Conservation (phyloP, 2,329 filamentous ascomycete species). For the Talaromyces rugulosus region DNA sequence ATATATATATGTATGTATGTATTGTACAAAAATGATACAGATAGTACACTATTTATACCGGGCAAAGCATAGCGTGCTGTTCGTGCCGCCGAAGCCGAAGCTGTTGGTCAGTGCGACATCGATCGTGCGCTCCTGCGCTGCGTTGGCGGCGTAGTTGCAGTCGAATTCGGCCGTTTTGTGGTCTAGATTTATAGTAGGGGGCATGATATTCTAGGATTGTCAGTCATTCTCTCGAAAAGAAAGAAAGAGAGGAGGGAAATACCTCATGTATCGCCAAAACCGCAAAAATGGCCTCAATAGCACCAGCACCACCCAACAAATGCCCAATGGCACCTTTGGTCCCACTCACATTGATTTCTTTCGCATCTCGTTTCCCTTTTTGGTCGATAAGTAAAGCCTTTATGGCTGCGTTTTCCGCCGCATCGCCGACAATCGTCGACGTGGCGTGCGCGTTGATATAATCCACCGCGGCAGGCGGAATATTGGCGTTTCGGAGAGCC, state of each 20-base stretch:
- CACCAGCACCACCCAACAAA: conserved; percentile 84
- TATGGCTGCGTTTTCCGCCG: conserved; percentile 82
- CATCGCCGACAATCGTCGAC: conserved; percentile 78
- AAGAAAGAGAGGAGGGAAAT: conserved; percentile 6
- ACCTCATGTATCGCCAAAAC: conserved; percentile 76
- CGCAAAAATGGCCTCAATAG: conserved; percentile 82
- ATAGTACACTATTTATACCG: conserved; percentile 17
- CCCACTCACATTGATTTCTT: conserved; percentile 77
- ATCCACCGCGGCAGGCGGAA: conserved; percentile 68
- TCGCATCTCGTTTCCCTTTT: conserved; percentile 46
- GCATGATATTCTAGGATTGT: conserved; percentile 62
- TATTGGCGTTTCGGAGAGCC: conserved; percentile 67
- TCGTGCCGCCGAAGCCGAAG: conserved; percentile 96
- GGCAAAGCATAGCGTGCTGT: conserved; percentile 77
- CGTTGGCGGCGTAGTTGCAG: conserved; percentile 79
- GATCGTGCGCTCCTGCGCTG: conserved; percentile 66
- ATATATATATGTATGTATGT: not conserved
- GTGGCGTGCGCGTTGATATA: conserved; percentile 98
- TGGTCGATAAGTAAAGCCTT: conserved; percentile 67
- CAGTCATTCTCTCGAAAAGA: not conserved
- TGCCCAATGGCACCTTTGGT: conserved; percentile 93
- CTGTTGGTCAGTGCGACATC: conserved; percentile 83
- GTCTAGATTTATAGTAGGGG: conserved; percentile 80
- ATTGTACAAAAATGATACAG: conserved; percentile 5
- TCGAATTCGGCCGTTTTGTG: conserved; percentile 61